Percentiles rank a stretch among this genome's conserved stretches.
These are phyloP conservation scores for Periglandula ipomoeae DNA, from an alignment of 2,329 filamentous ascomycete species.

Conservation along the genomic window DNA sequence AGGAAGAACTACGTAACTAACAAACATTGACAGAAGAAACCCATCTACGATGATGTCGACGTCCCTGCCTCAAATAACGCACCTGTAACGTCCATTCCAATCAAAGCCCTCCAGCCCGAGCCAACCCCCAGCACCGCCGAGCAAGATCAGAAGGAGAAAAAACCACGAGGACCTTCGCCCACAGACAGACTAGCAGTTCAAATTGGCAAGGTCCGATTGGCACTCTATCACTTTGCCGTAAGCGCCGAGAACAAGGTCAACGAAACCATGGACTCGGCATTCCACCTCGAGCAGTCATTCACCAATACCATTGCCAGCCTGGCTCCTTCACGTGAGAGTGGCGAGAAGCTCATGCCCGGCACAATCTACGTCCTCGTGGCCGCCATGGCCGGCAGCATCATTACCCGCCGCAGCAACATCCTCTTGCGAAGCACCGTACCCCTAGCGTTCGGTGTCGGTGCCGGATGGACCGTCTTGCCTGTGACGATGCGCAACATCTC, in stretches of 20 bases:
- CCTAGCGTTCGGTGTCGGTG: slow-evolving; percentile 68
- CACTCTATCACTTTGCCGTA: slow-evolving; percentile 67
- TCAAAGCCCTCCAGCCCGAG: slow-evolving; percentile 14
- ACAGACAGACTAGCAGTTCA: slow-evolving; percentile 83
- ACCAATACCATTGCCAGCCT: slow-evolving; percentile 82
- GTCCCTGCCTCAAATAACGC: slow-evolving; percentile 21
- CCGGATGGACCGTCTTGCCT: slow-evolving; percentile 77
- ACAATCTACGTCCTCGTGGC: slow-evolving; percentile 87
- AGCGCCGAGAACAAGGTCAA: slow-evolving; percentile 77
- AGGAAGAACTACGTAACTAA: background rate
- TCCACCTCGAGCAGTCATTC: slow-evolving; percentile 81
- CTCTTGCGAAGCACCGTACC: slow-evolving; percentile 70
- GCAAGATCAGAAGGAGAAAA: slow-evolving; percentile 16
- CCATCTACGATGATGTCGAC: slow-evolving; percentile 73
- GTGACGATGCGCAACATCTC: slow-evolving; percentile 85
- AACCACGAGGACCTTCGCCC: slow-evolving; percentile 54
- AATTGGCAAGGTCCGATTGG: slow-evolving; percentile 70
- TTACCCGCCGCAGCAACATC: slow-evolving; percentile 80
- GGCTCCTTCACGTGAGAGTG: slow-evolving; percentile 74
- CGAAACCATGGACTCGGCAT: slow-evolving; percentile 66
- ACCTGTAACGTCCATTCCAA: slow-evolving; percentile 19
- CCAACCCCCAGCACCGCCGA: slow-evolving; percentile 20
- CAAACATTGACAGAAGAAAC: slow-evolving; percentile 39
- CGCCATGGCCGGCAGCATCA: slow-evolving; percentile 88
- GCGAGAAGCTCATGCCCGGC: slow-evolving; percentile 84